Percentiles rank a stretch among this genome's conserved stretches.
phyloP scores from a whole-genome alignment of 1,284 basidiomycete genomes.

The Cystobasidium slooffiae region DNA sequence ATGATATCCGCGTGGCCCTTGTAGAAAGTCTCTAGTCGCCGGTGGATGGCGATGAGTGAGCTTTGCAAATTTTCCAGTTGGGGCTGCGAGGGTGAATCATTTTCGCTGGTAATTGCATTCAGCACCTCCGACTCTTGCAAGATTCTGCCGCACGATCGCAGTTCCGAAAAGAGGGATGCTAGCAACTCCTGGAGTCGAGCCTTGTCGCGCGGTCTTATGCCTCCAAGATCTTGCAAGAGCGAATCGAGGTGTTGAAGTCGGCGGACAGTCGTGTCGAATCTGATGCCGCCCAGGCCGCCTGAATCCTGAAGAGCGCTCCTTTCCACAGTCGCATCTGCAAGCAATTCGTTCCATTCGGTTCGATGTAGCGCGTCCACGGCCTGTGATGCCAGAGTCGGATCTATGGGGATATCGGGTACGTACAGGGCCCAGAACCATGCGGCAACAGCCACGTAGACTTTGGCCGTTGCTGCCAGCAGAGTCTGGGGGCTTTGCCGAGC shows the following conservation, averaged over 20 bases:
- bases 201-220: background rate
- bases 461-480: background rate
- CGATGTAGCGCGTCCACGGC: constrained; percentile 63
- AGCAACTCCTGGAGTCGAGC: constrained; percentile 2
- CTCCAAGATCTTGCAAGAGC: background rate
- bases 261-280: constrained; percentile 4
- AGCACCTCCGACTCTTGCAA: background rate
- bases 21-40: constrained; percentile 6
- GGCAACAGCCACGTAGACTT: constrained; percentile 70
- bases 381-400: constrained; percentile 75
- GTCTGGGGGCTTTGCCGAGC: background rate
- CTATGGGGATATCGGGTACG: constrained; percentile 83
- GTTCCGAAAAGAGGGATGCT: constrained; percentile 24
- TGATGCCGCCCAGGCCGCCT: background rate
- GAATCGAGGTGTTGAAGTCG: background rate
- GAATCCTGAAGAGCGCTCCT: background rate
- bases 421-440: constrained; percentile 70
- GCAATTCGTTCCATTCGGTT: constrained; percentile 13
- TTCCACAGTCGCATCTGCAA: constrained; percentile 20
- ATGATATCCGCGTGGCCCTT: constrained; percentile 1
- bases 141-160: background rate
- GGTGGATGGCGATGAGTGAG: constrained; percentile 13
- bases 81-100: background rate
- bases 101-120: background rate
- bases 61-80: constrained; percentile 19